Evolutionary conservation across 2,329 filamentous ascomycete genomes (phyloP).

Genomic region (Cladophialophora bantiana): DNA sequence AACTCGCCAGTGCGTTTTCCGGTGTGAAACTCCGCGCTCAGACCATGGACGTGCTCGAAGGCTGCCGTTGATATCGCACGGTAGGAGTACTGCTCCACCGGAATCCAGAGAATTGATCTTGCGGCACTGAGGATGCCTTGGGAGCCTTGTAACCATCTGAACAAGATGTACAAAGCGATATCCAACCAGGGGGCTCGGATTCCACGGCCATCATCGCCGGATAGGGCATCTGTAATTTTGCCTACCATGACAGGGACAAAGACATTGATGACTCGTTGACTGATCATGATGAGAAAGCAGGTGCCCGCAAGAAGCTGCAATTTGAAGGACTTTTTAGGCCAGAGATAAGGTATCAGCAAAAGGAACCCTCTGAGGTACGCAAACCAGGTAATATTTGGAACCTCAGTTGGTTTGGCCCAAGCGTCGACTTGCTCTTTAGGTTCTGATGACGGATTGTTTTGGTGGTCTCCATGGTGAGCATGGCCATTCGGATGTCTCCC

Average conservation of each 20-base stretch:
- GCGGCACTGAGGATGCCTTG: slow-evolving; percentile 86
- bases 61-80: slow-evolving; percentile 91
- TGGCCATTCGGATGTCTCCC: slow-evolving; percentile 55
- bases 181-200: slow-evolving; percentile 72
- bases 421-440: slow-evolving; percentile 51
- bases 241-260: slow-evolving; percentile 84
- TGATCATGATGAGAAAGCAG: slow-evolving; percentile 80
- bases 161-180: slow-evolving; percentile 78
- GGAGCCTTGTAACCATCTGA: slow-evolving; percentile 82
- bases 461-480: slow-evolving; percentile 52
- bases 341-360: slow-evolving; percentile 94
- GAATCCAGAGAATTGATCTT: slow-evolving; percentile 89
- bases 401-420: slow-evolving; percentile 87
- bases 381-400: slow-evolving; percentile 91
- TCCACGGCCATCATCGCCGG: slow-evolving; percentile 60
- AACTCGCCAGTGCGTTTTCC: slow-evolving; percentile 97
- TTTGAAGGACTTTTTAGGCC: slow-evolving; percentile 80
- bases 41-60: slow-evolving; percentile 94
- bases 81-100: slow-evolving; percentile 96
- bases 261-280: slow-evolving; percentile 85
- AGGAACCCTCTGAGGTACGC: slow-evolving; percentile 93
- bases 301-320: slow-evolving; percentile 80
- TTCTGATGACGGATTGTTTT: slow-evolving; percentile 27
- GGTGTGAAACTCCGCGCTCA: slow-evolving; percentile 95
- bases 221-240: slow-evolving; percentile 76